phyloP scores from a whole-genome alignment of 2,329 filamentous ascomycete genomes.

The Diaporthe vexans region DNA sequence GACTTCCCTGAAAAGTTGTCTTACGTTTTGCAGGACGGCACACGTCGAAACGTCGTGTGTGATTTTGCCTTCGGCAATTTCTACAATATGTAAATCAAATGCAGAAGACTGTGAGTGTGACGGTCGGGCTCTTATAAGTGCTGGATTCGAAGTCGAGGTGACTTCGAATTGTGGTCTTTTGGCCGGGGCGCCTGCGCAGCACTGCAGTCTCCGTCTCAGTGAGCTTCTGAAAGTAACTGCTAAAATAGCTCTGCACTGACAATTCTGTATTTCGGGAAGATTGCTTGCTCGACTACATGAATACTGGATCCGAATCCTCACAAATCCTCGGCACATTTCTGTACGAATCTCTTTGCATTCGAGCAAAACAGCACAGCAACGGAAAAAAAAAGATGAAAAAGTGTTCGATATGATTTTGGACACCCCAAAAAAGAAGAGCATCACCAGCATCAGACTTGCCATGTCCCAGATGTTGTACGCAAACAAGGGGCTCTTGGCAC shows the following conservation, averaged over 20 bases:
- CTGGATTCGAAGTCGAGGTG: too few relatives aligned
- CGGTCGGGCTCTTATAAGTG: too few relatives aligned
- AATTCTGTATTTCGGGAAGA: background rate
- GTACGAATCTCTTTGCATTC: background rate
- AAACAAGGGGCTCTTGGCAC: conserved; percentile 7
- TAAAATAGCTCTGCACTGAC: background rate
- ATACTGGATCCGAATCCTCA: background rate
- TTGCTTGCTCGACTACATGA: background rate
- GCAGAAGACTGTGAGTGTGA: background rate
- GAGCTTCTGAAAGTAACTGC: too few relatives aligned
- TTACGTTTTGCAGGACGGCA: background rate
- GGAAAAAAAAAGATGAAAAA: too few relatives aligned
- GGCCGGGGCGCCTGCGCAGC: too few relatives aligned
- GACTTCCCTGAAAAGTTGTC: background rate
- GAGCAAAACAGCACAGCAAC: too few relatives aligned
- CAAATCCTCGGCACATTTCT: background rate
- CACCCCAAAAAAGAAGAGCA: background rate
- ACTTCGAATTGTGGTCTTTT: too few relatives aligned
- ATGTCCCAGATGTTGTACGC: conserved; percentile 2
- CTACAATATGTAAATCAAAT: background rate
- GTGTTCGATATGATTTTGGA: background rate
- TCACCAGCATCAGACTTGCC: conserved; percentile 13
- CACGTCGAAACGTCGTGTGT: background rate
- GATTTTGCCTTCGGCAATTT: background rate
- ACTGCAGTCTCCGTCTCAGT: too few relatives aligned